phyloP scores from a whole-genome alignment of 257 asterid genomes.

The Cordia subcordata region DNA sequence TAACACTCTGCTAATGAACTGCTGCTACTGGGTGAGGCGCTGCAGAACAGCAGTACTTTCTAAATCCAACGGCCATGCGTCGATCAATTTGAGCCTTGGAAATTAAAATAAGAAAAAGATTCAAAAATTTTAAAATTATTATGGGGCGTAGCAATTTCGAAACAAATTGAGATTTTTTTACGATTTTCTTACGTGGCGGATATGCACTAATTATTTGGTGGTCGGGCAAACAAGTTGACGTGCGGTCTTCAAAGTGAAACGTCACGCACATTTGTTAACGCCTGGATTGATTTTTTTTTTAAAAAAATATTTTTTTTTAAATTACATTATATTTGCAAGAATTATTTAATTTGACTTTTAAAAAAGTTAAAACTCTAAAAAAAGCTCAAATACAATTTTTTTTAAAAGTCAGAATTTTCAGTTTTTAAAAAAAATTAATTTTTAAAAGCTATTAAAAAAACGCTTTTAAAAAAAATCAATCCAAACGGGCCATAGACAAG shows the following conservation, averaged over 20 bases:
- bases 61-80: background rate
- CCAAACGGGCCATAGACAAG: too few relatives aligned
- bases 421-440: too few relatives aligned
- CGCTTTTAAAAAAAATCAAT: too few relatives aligned
- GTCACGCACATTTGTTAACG: background rate
- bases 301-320: too few relatives aligned
- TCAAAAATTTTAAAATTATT: conserved; percentile 4
- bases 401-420: too few relatives aligned
- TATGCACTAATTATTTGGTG: conserved; percentile 10
- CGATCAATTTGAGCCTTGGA: conserved; percentile 17
- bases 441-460: too few relatives aligned
- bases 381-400: too few relatives aligned
- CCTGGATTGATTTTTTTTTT: too few relatives aligned
- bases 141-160: background rate
- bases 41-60: conserved; percentile 3
- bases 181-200: conserved; percentile 29
- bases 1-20: background rate
- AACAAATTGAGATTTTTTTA: background rate
- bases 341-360: too few relatives aligned
- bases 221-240: background rate
- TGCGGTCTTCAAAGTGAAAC: background rate
- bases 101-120: too few relatives aligned
- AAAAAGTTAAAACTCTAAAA: too few relatives aligned
- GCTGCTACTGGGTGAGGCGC: conserved; percentile 11
- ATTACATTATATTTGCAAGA: too few relatives aligned